These are phyloP conservation scores for Beauveria sp. DNA, from an alignment of 2,329 filamentous ascomycete species.

Conservation along the genomic window DNA sequence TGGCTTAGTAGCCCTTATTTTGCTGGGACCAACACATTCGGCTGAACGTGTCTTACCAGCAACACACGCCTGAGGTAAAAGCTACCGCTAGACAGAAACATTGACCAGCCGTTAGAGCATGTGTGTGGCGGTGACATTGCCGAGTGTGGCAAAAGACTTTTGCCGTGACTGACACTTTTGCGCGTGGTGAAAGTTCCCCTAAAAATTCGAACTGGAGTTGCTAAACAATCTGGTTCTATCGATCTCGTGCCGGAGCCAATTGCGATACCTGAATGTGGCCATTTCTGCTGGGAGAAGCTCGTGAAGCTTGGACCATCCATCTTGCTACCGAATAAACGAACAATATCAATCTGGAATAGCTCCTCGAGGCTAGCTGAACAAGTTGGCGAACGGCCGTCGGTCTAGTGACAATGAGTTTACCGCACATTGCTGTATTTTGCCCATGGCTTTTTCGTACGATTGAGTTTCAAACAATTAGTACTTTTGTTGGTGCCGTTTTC, in stretches of 20 bases:
- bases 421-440: not conserved
- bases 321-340: not conserved
- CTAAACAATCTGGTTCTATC: not conserved
- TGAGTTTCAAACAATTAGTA: not conserved
- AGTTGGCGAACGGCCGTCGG: not conserved
- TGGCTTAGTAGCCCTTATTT: too few relatives aligned
- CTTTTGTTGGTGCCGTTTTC: not conserved
- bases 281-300: not conserved
- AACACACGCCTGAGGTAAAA: not conserved
- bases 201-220: not conserved
- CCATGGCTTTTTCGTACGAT: not conserved
- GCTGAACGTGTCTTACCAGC: too few relatives aligned
- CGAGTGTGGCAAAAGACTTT: not conserved
- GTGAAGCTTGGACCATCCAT: not conserved
- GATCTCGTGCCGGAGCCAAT: not conserved
- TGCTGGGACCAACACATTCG: too few relatives aligned
- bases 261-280: not conserved
- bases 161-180: not conserved
- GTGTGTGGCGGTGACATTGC: not conserved
- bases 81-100: not conserved
- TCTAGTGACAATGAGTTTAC: not conserved
- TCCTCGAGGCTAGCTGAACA: not conserved
- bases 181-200: not conserved
- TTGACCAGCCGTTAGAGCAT: not conserved
- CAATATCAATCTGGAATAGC: not conserved